These are phyloP conservation scores for Huiozyma naganishii DNA, from an alignment of 805 yeast genomes.

Conservation along the genomic window DNA sequence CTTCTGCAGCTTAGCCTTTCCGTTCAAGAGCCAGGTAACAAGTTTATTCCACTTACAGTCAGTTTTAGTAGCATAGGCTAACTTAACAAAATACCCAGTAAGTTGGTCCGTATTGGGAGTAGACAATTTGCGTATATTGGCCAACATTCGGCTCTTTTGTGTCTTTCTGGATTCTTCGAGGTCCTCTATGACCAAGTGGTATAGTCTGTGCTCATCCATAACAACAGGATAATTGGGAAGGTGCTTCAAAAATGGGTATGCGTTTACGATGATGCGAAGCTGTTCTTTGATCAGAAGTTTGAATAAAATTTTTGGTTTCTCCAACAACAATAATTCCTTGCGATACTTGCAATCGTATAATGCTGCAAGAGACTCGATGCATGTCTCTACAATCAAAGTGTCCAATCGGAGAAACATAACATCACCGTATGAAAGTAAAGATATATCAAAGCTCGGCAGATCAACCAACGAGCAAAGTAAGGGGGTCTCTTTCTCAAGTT, in stretches of 20 bases:
- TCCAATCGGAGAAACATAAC: constrained; percentile 15
- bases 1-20: constrained; percentile 16
- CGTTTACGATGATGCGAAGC: constrained; percentile 8
- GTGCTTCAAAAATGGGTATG: constrained; percentile 11
- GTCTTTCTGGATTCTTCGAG: no score
- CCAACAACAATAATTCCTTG: constrained; percentile 12
- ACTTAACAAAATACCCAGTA: constrained; percentile 51
- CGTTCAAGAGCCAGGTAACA: constrained; percentile 36
- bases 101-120: constrained; percentile 46
- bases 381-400: constrained; percentile 14
- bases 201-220: constrained; percentile 27
- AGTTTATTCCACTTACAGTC: constrained; percentile 39
- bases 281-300: constrained; percentile 17
- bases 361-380: constrained; percentile 18
- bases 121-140: neutral
- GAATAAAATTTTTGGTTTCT: constrained; percentile 5
- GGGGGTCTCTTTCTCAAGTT: constrained; percentile 2
- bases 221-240: constrained; percentile 18
- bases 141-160: no score
- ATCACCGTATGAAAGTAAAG: constrained; percentile 14
- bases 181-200: constrained; percentile 20
- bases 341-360: constrained; percentile 15
- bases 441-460: neutral
- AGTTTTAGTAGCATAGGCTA: constrained; percentile 35
- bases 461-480: constrained; percentile 4